Conservation (phyloP, 768 basidiomycete species). For the Termitomyces sp. region DNA sequence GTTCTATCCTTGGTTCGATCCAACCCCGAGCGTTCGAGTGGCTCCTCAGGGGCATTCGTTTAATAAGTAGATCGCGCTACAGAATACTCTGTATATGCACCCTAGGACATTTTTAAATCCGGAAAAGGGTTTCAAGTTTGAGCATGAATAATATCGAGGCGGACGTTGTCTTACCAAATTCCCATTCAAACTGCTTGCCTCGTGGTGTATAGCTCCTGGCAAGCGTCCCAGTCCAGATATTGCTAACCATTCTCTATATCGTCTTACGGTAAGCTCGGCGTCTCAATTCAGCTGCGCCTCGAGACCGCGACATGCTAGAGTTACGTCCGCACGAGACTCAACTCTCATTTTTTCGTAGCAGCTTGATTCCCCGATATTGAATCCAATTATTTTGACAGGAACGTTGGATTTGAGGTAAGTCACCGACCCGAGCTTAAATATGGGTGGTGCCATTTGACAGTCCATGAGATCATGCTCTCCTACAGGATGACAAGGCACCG, state of each 20-base stretch:
- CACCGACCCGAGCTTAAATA: background rate
- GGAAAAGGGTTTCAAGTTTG: background rate
- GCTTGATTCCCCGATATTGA: conserved; percentile 1
- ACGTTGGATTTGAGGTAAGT: background rate
- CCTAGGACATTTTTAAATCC: background rate
- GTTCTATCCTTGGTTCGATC: background rate
- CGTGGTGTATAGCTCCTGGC: background rate
- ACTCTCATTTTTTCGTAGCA: background rate
- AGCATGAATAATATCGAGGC: background rate
- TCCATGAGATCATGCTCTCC: background rate
- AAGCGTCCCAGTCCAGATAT: background rate
- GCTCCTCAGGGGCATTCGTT: background rate
- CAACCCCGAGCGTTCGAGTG: too few relatives aligned
- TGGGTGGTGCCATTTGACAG: background rate
- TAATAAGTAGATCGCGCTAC: background rate
- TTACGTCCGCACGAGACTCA: background rate
- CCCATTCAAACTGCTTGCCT: background rate
- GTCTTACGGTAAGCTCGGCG: background rate
- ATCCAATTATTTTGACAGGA: background rate
- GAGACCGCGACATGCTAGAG: background rate
- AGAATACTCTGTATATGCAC: background rate
- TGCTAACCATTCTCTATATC: background rate
- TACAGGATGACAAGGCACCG: background rate
- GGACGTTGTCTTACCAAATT: background rate
- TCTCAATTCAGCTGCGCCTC: background rate